Evolutionary conservation across 208 protist genomes (phyloP), one percentile per base, ranked within the genome.

Genomic region (Herpetomonas tarakana): DNA sequence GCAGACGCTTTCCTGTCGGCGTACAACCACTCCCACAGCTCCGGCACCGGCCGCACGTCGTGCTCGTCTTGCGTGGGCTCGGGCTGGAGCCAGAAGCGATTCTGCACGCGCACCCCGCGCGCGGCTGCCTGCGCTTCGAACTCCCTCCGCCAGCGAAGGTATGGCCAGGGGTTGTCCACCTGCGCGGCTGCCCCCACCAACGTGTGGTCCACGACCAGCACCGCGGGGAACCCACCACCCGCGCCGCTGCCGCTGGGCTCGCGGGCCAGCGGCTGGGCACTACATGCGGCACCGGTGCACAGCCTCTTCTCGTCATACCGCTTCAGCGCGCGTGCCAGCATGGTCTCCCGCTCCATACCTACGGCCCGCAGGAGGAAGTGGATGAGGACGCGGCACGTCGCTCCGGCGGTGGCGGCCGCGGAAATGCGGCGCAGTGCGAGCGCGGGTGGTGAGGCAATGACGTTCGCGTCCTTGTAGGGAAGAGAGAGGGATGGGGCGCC

Each of bases 91-190:
- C 3, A 28, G 9, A n/a, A 29, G 26, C 25, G 30, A 11, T 26
- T 26, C 4, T 56, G 4, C 3, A 22, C 52, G 26, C 3, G 52
- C 14, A 60, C 11, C n/a, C 28, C 12, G 25, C 39, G 16, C 9
- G 3, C 11, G 19, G 38, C 16, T 25, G 29, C 39, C 6, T 62
- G 52, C 38, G 18, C n/a, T 26, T 74, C 68, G 61, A 59, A 74
- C 18, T 57, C 53, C 25, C 55, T 44, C 19, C 68, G 68, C 68
- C 68, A 74, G 26, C 68, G 68, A 7, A 74, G 2, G 31, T 74
- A 74, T 22, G 39, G 18, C 47, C 47, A 58, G 12, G 62, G 24
- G 49, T 27, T 39, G 9, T 4, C 56, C 6, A 3, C 27, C 26
- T 63, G 12, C 0, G 14, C 2, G 26, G 38, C 18, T 12, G 6